Evolutionary conservation across 108 stramenopile genomes (phyloP), one percentile per base, ranked within the genome.

Genomic region (Phaeodactylum tricornutum): DNA sequence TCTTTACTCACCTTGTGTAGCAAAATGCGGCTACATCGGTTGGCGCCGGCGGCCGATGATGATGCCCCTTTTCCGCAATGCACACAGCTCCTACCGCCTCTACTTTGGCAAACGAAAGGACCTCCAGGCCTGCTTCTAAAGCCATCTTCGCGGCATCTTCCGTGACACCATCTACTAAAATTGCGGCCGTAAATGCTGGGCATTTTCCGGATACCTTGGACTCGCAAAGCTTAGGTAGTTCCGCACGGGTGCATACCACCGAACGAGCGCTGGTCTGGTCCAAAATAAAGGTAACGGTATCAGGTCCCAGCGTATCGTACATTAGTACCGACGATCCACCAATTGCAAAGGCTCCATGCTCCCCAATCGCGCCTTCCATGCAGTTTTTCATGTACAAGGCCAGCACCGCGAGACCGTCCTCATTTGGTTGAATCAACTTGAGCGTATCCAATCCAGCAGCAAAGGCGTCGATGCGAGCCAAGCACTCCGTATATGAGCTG

Each of bases 301-400:
- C 92, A 7, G 88, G 85, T 8, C 93, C 96, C 5, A 97, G 70
- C 9, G 96, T 97, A 55, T 94, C 93, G 63, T 97, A 97, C 29
- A 96, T 74, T 2, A 94, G 94, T 43, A 92, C 96, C 0, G 92
- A 90, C 5, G 79, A 63, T 14, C 84, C 87, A 30, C 78, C 73
- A 30, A 90, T 33, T 27, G 70, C 54, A 56, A 88, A 92, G 23
- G 71, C 63, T 6, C 82, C 92, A 43, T 95, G 92, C 38, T 98
- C 97, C 15, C 76, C 84, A 32, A 98, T 60, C 43, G 92, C 44
- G 93, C 94, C 96, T 63, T 98, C 95, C 50, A 89, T 69, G 37
- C 87, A 85, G 47, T 98, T 98, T 57, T 78, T 88, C 72, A 87
- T 83, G 76, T 85, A 96, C 44, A 98, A 39, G 48, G 72, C 31